Evolutionary conservation across 176 grass and related monocot genomes (phyloP), one percentile per base, ranked within the genome.

Genomic region (Phyllostachys edulis): DNA sequence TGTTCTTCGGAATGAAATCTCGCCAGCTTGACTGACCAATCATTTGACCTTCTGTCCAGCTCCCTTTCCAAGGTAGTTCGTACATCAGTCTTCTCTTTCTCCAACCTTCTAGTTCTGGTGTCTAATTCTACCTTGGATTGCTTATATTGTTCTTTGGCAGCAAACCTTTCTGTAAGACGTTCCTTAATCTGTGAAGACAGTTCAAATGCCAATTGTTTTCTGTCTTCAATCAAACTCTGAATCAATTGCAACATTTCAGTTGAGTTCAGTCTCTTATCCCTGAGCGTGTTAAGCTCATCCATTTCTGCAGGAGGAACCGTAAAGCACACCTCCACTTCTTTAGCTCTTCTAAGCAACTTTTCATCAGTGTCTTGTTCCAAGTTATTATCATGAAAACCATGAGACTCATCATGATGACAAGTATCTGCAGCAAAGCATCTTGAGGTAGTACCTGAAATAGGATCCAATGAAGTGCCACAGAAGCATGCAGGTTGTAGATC

Each of bases 1-100:
- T 91, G 77, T 76, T 97, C 94, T 81, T 97, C 94, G 23, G 87
- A 89, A 47, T 93, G 90, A 73, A 93, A 91, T 88, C 44, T 93
- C 11, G 34, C 78, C 47, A 86, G 63, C 41, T 88, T 91, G 23
- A 73, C 36, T 83, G 88, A 85, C 83, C 88, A 97, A 51, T 93
- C 82, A 79, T 86, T 78, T 76, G 86, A 93, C 62, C 91, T 93
- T 90, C 84, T 87, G 56, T 93, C 94, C 67, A 97, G 52, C 73
- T 97, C 91, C 69, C 61, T 83, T 55, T 97, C 91, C 71, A 97
- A 85, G 66, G 45, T 84, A 76, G 10, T 82, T 65, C 93, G 80
- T 63, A 88, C 32, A 26, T 88, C 87, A 20, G 21, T 87, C 91
- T 91, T 97, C 66, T 91, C 89, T 77, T 85, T 93, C 61, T 97